Evolutionary conservation across 1,139 yeast genomes (phyloP), one percentile per base, ranked within the genome.

Genomic region (Taphrina communis): DNA sequence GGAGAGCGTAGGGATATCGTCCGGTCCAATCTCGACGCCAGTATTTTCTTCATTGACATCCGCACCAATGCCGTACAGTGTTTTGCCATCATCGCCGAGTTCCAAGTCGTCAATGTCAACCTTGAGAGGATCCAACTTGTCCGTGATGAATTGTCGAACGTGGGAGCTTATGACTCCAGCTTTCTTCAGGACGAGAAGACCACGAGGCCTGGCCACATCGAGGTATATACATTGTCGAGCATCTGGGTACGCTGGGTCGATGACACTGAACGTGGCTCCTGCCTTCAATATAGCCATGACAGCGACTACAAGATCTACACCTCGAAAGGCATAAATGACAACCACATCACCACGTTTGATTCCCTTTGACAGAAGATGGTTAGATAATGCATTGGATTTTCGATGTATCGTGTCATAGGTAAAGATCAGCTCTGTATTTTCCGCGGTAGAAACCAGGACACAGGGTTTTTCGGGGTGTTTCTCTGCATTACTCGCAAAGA

Each of bases 181-280:
- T 77, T 92, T 89, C 74, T 88, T 88, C 75, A 94, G 87, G 38
- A 93, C 97, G 72, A 94, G 88, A 74, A 94, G 83, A 72, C 96
- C 99, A 75, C 81, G 85, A 53, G 99, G 99, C 78, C 89, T 87
- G 52, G 99, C 98, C 14, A 94, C 99, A 48, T 89, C 86, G 72
- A 94, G 83, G 77, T 94, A 94, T 72, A 94, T 86, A 74, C 90
- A 94, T 79, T 94, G 99, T 79, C 99, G 87, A 8, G 96, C 96
- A 31, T 99, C 97, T 53, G 99, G 99, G 78, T 94, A 94, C 1
- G 99, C 98, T 6, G 99, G 99, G 77, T 94, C 99, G 73, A 94
- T 94, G 38, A 95, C 99, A 6, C 97, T 93, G 77, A 94, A 94
- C 0, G 99, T 93, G 19, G 97, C 99, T 74, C 99, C 99, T 1